Evolutionary conservation across 2,329 filamentous ascomycete species (phyloP).

Genomic region (Alternaria gansuensis): DNA sequence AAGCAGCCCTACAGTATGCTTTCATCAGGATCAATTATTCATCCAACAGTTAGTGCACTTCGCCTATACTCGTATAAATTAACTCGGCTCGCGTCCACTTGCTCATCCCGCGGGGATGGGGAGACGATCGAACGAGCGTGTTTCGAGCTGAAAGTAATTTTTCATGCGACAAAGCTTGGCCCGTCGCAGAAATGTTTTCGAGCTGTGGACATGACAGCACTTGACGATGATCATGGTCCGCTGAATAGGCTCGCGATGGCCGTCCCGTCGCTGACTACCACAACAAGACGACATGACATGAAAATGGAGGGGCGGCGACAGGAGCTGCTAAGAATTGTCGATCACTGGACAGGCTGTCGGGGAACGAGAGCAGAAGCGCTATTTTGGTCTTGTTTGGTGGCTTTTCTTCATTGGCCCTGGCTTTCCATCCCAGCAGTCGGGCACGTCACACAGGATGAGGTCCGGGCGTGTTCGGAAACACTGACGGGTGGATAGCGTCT

Average conservation of each 20-base stretch:
- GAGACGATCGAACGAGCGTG: constrained; percentile 34
- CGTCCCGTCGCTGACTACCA: not conserved
- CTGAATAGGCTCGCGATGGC: not conserved
- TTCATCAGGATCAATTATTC: constrained; percentile 11
- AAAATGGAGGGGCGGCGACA: constrained; percentile 25
- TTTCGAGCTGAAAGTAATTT: constrained; percentile 34
- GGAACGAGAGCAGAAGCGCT: constrained; percentile 18
- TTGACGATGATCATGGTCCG: not conserved
- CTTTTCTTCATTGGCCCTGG: constrained; percentile 13
- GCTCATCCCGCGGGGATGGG: constrained; percentile 23
- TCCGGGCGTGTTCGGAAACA: constrained; percentile 20
- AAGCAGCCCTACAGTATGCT: constrained; percentile 28
- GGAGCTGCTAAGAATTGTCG: constrained; percentile 17
- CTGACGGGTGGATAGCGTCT: constrained; percentile 15
- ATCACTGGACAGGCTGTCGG: constrained; percentile 19
- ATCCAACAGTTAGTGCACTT: constrained; percentile 18
- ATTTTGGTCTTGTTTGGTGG: constrained; percentile 21
- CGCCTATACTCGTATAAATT: constrained; percentile 32
- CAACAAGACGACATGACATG: constrained; percentile 9
- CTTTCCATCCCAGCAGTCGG: not conserved
- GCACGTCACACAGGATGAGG: constrained; percentile 23
- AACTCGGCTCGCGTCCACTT: constrained; percentile 22
- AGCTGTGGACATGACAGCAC: constrained; percentile 9
- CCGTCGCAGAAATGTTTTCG: constrained; percentile 39
- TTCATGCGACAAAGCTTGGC: constrained; percentile 41